Percentiles rank a stretch among this genome's conserved stretches.
phyloP scores from a whole-genome alignment of 768 basidiomycete species.

The Clathrus columnatus region DNA sequence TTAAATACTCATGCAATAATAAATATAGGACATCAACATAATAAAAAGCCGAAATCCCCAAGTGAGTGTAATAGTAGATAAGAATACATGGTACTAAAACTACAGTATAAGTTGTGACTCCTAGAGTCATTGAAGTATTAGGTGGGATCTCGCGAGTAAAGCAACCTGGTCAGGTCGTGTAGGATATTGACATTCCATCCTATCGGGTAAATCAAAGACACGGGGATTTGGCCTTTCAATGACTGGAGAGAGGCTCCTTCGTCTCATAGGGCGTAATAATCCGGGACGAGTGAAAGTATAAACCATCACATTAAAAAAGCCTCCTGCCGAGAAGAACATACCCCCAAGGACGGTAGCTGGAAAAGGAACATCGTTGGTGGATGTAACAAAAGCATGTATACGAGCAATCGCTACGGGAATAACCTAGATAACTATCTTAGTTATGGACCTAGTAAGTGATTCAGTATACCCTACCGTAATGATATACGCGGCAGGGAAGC shows the following conservation, averaged over 20 bases:
- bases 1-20: no score
- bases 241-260: background rate
- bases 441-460: background rate
- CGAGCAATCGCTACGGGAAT: constrained; percentile 35
- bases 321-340: constrained; percentile 35
- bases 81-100: no score
- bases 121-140: no score
- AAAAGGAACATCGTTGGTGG: constrained; percentile 21
- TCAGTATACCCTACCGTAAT: constrained; percentile 21
- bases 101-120: no score
- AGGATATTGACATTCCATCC: background rate
- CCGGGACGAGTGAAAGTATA: constrained; percentile 30
- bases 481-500: constrained; percentile 40
- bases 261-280: constrained; percentile 21
- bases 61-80: no score
- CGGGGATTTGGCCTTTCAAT: background rate
- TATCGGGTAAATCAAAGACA: background rate
- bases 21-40: no score
- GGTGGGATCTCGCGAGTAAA: background rate
- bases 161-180: background rate
- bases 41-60: no score
- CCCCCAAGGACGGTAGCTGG: constrained; percentile 31
- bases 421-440: constrained; percentile 19
- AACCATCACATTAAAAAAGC: constrained; percentile 37
- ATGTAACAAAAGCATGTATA: constrained; percentile 27